Base-by-base conservation (phyloP, 176 grass and related monocot genomes). In the Musa acuminata region DNA sequence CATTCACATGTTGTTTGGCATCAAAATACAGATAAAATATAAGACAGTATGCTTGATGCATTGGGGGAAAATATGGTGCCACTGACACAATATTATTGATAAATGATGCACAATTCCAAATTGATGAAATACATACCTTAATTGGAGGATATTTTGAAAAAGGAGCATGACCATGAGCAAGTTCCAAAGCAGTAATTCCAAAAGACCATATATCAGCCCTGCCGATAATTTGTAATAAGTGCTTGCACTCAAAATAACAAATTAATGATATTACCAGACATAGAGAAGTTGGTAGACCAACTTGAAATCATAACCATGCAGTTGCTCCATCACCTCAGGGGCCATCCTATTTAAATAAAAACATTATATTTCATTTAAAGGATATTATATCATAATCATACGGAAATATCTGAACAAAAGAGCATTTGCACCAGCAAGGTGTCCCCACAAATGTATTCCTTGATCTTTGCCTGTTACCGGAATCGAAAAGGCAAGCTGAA, bases 171-270 rank as follows among this genome's bases (percentile, higher is more conserved):
- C 95, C 95, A 83, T 91, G 95, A 57, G 95, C 95, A 77, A 99
- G 95, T 84, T 99, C 95, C 77, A 99, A 86, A 73, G 90, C 95
- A 65, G 95, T 99, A 74, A 99, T 99, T 81, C 95, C 95, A 83
- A 99, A 99, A 53, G 95, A 94, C 95, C 95, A 99, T 83, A 94
- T 91, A 59, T 99, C 95, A 85, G 90, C 95, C 85, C 95, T 99
- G 81, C 74, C 85, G 55, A 84, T 77, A 78, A 69, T 84, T 82
- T 70, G 60, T 76, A 64, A 86, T 71, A 67, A 79, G 29, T 19
- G 53, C 25, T 52, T 82, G 49, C 19, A 77, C 70, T 64, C 67
- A 60, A n/a, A 23, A 69, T 75, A 25, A 35, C 27, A 51, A 64
- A 21, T 8, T 0, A 21, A n/a, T 26, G 1, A 64, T 9, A 82